Conservation (phyloP, 2,329 filamentous ascomycete genomes). For the Pleurostoma richardsiae region DNA sequence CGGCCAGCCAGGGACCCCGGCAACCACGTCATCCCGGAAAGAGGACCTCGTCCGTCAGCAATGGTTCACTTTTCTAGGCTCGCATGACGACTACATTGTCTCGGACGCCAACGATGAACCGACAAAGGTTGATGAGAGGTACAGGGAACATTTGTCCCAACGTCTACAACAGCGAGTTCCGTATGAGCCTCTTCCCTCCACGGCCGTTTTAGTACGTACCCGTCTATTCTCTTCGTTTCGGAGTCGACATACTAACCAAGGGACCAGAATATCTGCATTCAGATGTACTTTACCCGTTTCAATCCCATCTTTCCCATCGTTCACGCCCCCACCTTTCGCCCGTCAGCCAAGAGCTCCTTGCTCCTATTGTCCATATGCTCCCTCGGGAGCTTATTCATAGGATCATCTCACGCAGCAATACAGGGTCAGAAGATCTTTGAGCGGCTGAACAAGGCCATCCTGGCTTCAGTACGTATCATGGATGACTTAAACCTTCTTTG, state of each 20-base stretch:
- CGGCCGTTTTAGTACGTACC: not conserved
- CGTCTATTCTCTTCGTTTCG: too few species aligned
- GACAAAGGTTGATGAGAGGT: too few species aligned
- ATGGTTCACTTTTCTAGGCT: too few species aligned
- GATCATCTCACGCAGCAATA: not conserved
- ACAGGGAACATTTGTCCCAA: slow-evolving; percentile 62
- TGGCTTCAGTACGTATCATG: not conserved
- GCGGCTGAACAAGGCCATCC: not conserved
- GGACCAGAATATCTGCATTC: not conserved
- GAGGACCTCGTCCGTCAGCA: too few species aligned
- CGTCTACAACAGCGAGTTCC: slow-evolving; percentile 78
- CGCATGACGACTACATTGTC: too few species aligned
- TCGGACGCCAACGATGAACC: too few species aligned
- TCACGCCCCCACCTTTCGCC: not conserved
- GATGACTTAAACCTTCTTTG: not conserved
- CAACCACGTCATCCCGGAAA: too few species aligned
- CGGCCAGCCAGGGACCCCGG: too few species aligned
- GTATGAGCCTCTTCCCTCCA: slow-evolving; percentile 28
- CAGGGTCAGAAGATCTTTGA: not conserved
- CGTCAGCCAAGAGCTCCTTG: not conserved
- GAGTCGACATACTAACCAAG: too few species aligned
- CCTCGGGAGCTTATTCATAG: not conserved
- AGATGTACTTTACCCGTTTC: not conserved
- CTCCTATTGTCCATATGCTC: not conserved
- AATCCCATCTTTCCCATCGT: not conserved